phyloP scores from a whole-genome alignment of 495 filamentous ascomycete species.

The Aspergillus haitiensis region DNA sequence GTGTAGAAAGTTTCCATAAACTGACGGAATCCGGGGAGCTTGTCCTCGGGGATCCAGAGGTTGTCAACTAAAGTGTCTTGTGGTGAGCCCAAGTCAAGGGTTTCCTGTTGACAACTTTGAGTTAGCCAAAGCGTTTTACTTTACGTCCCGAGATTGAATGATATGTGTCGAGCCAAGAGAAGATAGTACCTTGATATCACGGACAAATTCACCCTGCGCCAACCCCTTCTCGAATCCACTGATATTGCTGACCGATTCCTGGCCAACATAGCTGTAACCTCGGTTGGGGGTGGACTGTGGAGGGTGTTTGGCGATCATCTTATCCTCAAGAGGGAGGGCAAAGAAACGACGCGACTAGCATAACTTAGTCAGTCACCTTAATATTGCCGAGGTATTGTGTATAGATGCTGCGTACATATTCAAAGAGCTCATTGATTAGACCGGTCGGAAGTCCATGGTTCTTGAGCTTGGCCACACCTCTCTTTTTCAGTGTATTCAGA shows the following conservation, averaged over 20 bases:
- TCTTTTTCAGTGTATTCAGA: slow-evolving; percentile 25
- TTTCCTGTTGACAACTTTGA: slow-evolving; percentile 44
- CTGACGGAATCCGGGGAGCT: slow-evolving; percentile 57
- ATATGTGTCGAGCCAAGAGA: background rate
- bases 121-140: background rate
- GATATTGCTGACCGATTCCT: slow-evolving; percentile 58
- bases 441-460: slow-evolving; percentile 29
- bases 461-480: slow-evolving; percentile 28
- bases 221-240: slow-evolving; percentile 47
- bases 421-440: slow-evolving; percentile 25
- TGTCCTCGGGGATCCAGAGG: slow-evolving; percentile 57
- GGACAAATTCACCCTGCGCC: slow-evolving; percentile 22
- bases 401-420: slow-evolving; percentile 16
- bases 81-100: slow-evolving; percentile 57
- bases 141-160: background rate
- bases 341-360: slow-evolving; percentile 37
- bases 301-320: slow-evolving; percentile 57
- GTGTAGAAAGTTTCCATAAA: slow-evolving; percentile 53
- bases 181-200: slow-evolving; percentile 29
- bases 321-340: slow-evolving; percentile 38
- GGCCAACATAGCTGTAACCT: slow-evolving; percentile 48
- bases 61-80: slow-evolving; percentile 48
- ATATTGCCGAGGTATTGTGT: background rate
- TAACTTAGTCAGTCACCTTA: background rate
- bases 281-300: slow-evolving; percentile 51